Evolutionary conservation across 1,284 basidiomycete genomes (phyloP).

Genomic region (Puccinia coronata): DNA sequence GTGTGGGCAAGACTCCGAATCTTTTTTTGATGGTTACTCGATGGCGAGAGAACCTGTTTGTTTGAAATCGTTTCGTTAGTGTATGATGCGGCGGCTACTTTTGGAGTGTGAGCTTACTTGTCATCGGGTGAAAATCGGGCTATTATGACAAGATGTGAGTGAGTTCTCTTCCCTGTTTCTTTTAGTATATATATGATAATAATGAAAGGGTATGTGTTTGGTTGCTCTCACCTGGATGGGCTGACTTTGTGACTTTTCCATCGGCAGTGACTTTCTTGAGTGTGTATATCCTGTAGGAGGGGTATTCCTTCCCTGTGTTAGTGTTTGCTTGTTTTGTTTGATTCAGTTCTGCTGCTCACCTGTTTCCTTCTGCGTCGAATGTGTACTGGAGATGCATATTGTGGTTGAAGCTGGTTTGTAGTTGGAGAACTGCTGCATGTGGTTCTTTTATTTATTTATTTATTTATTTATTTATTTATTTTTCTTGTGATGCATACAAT

Average conservation of each 20-base stretch:
- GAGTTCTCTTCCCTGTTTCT: no score
- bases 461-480: no score
- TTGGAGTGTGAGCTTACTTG: constrained; percentile 63
- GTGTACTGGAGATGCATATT: constrained; percentile 46
- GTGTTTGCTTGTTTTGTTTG: not conserved
- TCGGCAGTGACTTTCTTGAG: constrained; percentile 83
- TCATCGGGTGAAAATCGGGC: constrained; percentile 96
- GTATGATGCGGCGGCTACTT: not conserved
- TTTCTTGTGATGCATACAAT: no score
- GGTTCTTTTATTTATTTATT: no score
- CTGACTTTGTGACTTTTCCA: constrained; percentile 84
- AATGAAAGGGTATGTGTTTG: not conserved
- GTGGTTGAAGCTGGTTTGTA: not conserved
- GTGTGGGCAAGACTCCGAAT: constrained; percentile 69
- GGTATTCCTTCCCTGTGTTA: not conserved
- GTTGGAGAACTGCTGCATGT: not conserved
- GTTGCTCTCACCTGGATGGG: constrained; percentile 77
- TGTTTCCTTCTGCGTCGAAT: constrained; percentile 34
- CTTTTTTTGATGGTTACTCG: constrained; percentile 92
- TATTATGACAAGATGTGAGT: constrained; percentile 57
- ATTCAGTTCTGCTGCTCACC: no score
- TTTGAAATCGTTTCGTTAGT: not conserved
- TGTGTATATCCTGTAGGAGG: constrained; percentile 72
- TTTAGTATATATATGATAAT: not conserved
- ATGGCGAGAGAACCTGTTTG: constrained; percentile 74